Evolutionary conservation across 148 eudicot genomes (phyloP).

Genomic region (Diospyros lotus): DNA sequence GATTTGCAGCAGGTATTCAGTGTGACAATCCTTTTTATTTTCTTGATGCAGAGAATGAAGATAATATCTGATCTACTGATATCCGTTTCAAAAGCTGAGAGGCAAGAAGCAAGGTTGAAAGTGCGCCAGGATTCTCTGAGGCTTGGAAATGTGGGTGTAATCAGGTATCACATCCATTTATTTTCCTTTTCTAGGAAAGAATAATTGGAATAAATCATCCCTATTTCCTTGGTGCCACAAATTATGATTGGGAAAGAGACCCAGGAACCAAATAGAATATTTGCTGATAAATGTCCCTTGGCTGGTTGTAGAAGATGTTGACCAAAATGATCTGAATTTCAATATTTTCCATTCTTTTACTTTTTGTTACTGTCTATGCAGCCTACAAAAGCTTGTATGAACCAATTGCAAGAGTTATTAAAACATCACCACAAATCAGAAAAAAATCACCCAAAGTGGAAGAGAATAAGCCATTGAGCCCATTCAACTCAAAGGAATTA

Average conservation of each 20-base stretch:
- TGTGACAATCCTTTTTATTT: slow-evolving; percentile 1
- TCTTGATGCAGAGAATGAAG: slow-evolving; percentile 72
- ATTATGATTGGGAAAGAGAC: background rate
- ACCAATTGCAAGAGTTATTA: background rate
- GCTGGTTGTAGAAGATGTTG: background rate
- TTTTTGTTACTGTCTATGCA: background rate
- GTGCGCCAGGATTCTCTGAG: slow-evolving; percentile 91
- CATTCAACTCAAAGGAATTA: slow-evolving; percentile 5
- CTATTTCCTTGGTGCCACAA: background rate
- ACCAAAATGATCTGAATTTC: background rate
- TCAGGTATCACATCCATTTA: slow-evolving; percentile 46
- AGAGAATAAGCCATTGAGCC: background rate
- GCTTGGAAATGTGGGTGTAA: slow-evolving; percentile 93
- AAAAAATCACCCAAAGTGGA: background rate
- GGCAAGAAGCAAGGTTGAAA: slow-evolving; percentile 96
- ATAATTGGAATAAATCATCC: background rate
- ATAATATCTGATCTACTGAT: slow-evolving; percentile 86
- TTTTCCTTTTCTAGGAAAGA: background rate
- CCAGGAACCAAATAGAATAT: background rate
- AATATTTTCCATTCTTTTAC: background rate
- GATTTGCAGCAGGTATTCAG: background rate
- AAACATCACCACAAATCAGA: background rate
- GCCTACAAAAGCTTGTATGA: background rate
- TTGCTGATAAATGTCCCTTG: background rate
- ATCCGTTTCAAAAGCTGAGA: slow-evolving; percentile 95